phyloP scores from a whole-genome alignment of 2,329 filamentous ascomycete genomes.

The Aureobasidium sp. region DNA sequence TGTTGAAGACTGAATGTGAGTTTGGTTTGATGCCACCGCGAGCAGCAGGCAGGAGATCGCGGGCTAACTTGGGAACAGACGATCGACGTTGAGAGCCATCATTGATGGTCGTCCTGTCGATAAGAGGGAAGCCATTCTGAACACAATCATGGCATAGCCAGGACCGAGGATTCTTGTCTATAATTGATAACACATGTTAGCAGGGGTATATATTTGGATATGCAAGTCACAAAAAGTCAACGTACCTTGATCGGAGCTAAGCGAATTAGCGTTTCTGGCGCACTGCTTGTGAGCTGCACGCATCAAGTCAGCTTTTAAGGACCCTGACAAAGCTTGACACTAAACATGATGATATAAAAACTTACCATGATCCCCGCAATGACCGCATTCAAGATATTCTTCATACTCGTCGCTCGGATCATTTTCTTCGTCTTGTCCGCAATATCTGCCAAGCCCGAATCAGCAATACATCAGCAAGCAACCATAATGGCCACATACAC shows the following conservation, averaged over 20 bases:
- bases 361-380: slow-evolving; percentile 79
- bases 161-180: slow-evolving; percentile 43
- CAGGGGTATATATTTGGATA: background rate
- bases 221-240: background rate
- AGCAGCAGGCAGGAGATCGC: slow-evolving; percentile 63
- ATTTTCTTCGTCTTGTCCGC: slow-evolving; percentile 72
- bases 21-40: slow-evolving; percentile 57
- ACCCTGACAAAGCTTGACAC: slow-evolving; percentile 25
- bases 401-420: slow-evolving; percentile 78
- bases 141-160: slow-evolving; percentile 59
- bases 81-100: slow-evolving; percentile 46
- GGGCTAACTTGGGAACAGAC: slow-evolving; percentile 57
- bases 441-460: slow-evolving; percentile 55
- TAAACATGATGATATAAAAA: slow-evolving; percentile 23
- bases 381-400: slow-evolving; percentile 65
- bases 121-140: slow-evolving; percentile 44
- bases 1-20: slow-evolving; percentile 72
- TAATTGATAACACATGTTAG: slow-evolving; percentile 20
- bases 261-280: slow-evolving; percentile 62
- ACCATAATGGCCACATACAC: slow-evolving; percentile 44
- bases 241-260: slow-evolving; percentile 59
- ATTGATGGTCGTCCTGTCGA: slow-evolving; percentile 34
- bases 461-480: background rate
- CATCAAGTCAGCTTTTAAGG: slow-evolving; percentile 36
- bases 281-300: slow-evolving; percentile 82